Conservation (phyloP, 2,329 filamentous ascomycete genomes). For the Beauveria australis region DNA sequence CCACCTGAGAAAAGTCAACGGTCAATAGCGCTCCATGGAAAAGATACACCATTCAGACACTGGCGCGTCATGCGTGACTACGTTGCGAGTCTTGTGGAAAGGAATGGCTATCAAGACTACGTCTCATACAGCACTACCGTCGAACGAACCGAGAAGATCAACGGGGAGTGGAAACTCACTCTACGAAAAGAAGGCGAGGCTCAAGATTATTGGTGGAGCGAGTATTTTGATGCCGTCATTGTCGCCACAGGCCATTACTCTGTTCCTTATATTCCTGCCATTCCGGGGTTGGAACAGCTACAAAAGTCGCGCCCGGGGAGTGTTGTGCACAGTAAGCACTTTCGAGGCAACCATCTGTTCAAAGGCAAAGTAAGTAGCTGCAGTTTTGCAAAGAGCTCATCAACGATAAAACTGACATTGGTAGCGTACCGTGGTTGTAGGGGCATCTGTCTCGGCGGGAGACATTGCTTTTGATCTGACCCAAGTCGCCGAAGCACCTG, state of each 20-base stretch:
- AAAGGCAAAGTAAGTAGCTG: slow-evolving; percentile 31
- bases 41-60: slow-evolving; percentile 52
- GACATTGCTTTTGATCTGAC: slow-evolving; percentile 51
- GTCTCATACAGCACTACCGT: slow-evolving; percentile 53
- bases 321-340: slow-evolving; percentile 48
- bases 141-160: slow-evolving; percentile 45
- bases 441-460: slow-evolving; percentile 55
- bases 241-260: slow-evolving; percentile 54
- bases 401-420: not conserved
- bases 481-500: slow-evolving; percentile 34
- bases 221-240: slow-evolving; percentile 53
- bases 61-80: slow-evolving; percentile 50
- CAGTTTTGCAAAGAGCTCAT: not conserved
- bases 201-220: slow-evolving; percentile 53
- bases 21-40: slow-evolving; percentile 37
- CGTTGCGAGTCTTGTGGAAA: slow-evolving; percentile 41
- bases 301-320: slow-evolving; percentile 38
- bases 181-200: slow-evolving; percentile 30
- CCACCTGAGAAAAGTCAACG: slow-evolving; percentile 26
- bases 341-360: slow-evolving; percentile 37
- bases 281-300: slow-evolving; percentile 40
- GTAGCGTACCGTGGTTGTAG: slow-evolving; percentile 52
- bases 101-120: slow-evolving; percentile 44
- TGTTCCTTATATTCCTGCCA: slow-evolving; percentile 46
- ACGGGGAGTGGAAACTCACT: slow-evolving; percentile 43